Evolutionary conservation across 345 rosid species (phyloP).

Genomic region (Sonneratia caseolaris): DNA sequence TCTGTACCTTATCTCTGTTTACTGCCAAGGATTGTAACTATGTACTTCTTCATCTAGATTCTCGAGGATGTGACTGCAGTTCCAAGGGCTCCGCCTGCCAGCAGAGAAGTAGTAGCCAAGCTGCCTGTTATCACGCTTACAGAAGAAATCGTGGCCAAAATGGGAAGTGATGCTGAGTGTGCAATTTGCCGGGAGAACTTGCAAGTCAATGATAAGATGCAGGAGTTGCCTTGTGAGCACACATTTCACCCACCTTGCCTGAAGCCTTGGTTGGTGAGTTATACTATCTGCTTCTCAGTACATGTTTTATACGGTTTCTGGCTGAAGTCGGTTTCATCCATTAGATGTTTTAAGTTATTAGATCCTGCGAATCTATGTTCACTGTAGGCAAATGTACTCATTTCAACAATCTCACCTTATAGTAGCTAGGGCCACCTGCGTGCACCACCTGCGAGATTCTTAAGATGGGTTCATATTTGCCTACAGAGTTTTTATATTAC

Average conservation of each 20-base stretch:
- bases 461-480: background rate
- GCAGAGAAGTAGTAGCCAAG: slow-evolving; percentile 85
- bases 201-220: slow-evolving; percentile 69
- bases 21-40: background rate
- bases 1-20: background rate
- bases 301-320: background rate
- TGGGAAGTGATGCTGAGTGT: slow-evolving; percentile 72
- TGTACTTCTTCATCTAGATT: slow-evolving; percentile 22
- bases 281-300: background rate
- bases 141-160: slow-evolving; percentile 50
- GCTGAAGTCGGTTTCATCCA: background rate
- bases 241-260: slow-evolving; percentile 87
- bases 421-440: no score
- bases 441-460: background rate
- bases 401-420: background rate
- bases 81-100: slow-evolving; percentile 85
- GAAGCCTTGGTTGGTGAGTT: slow-evolving; percentile 97
- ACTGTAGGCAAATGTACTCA: background rate
- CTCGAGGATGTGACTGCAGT: slow-evolving; percentile 33
- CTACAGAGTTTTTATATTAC: background rate
- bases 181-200: slow-evolving; percentile 84
- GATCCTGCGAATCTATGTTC: background rate
- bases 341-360: background rate
- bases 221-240: slow-evolving; percentile 92
- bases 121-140: slow-evolving; percentile 60